A percentile compares a stretch with the other conserved stretches of the same genome.
phyloP scores from a whole-genome alignment of 176 grass and related monocot genomes.

The Zoysia pacifica region DNA sequence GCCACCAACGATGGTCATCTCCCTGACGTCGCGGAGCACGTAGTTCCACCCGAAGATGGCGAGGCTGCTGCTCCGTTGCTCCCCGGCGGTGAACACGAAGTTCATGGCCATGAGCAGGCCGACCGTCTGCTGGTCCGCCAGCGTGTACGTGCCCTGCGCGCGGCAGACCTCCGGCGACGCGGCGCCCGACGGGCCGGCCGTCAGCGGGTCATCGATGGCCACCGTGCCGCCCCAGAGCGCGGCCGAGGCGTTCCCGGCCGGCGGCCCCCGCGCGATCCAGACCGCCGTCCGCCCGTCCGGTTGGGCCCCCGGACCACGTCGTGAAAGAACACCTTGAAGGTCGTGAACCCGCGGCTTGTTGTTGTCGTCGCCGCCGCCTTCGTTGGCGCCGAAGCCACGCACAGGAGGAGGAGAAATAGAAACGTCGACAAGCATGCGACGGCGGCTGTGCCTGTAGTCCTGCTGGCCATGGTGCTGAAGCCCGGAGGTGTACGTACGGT shows the following conservation, averaged over 20 bases:
- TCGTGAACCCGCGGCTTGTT: constrained; percentile 5
- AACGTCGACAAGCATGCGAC: no score
- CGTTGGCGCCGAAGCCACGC: neutral
- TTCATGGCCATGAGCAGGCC: constrained; percentile 71
- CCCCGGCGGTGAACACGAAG: constrained; percentile 67
- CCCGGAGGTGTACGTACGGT: no score
- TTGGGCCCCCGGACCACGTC: constrained; percentile 45
- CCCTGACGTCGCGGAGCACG: constrained; percentile 42
- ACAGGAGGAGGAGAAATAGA: neutral
- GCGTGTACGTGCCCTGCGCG: constrained; percentile 69
- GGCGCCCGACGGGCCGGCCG: constrained; percentile 14
- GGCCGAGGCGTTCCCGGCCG: constrained; percentile 12
- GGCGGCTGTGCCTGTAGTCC: no score
- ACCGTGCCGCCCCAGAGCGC: constrained; percentile 50
- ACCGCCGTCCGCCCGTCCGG: constrained; percentile 56
- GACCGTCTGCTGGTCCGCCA: constrained; percentile 31
- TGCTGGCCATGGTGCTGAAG: no score
- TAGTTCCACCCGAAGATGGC: constrained; percentile 56
- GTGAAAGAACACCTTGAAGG: constrained; percentile 65
- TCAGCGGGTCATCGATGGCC: constrained; percentile 78
- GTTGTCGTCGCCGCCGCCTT: neutral
- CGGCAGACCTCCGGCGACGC: constrained; percentile 45
- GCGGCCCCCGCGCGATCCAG: constrained; percentile 42
- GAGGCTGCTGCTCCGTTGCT: constrained; percentile 61
- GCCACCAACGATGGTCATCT: constrained; percentile 72